Base-by-base conservation (phyloP, 2,329 filamentous ascomycete genomes). In the Davidsoniella australis region DNA sequence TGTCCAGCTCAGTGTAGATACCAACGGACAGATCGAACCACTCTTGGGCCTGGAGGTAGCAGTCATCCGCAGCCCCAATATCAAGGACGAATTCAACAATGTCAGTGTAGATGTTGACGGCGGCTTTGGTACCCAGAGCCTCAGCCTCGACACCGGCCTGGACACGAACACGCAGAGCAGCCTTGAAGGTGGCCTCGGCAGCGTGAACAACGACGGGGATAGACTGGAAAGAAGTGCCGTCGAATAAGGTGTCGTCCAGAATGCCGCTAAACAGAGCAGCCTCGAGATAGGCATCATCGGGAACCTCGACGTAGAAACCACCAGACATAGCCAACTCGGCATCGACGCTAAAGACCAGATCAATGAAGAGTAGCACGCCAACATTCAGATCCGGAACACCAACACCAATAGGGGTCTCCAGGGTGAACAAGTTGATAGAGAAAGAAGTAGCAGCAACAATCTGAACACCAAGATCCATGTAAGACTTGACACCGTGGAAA, bases 1-100 rank as follows among this genome's bases (percentile, higher is more conserved):
- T 55, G 23, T 64, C 58, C 37, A 67, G 58, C 47, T 61, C 60
- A 18, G 64, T 61, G 17, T 57, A 62, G 18, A 62, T 64, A 53
- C 64, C 64, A 39, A 66, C 56, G 55, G 66, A 66, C 41, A 66
- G 53, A 54, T 66, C 63, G 53, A 62, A 66, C 48, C 57, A 61
- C 56, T 67, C 63, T 44, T 57, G 54, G 41, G 56, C 47, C 12
- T 57, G 56, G 16, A 69, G 55, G 20, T 58, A 62, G 56, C 68
- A 70, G 43, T 55, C 47, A 8, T 60, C 58, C 4, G 61, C 62
- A 36, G 56, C 58, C 45, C 64, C 62, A 48, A 70, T 61, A 48
- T 62, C 58, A 53, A 64, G 63, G 50, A 67, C 64, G 58, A 76
- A 72, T 56, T 76, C 68, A n/a, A 73, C 65, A 5, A 78, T 58